Conservation (phyloP, 129 eudicot genomes). For the Dittrichia graveolens region DNA sequence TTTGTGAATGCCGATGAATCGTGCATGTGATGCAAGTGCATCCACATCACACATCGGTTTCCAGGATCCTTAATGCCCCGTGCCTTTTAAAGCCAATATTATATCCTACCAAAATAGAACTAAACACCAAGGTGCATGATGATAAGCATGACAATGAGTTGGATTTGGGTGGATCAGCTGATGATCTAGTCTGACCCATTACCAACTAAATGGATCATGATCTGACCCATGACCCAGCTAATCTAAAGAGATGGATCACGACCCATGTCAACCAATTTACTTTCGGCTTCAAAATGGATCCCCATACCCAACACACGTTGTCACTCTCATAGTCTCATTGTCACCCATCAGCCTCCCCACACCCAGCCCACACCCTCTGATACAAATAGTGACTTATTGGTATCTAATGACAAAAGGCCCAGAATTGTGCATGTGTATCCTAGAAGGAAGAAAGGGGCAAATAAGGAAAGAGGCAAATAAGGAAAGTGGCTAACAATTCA, state of each 20-base stretch:
- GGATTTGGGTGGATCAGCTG: not conserved
- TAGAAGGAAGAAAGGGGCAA: too few species aligned
- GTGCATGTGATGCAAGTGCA: too few species aligned
- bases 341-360: not conserved
- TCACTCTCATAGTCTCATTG: not conserved
- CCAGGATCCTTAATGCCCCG: too few species aligned
- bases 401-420: too few species aligned
- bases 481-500: too few species aligned
- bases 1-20: too few species aligned
- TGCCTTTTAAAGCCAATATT: too few species aligned
- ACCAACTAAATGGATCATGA: not conserved
- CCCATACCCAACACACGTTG: too few species aligned
- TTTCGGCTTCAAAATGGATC: not conserved
- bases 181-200: not conserved
- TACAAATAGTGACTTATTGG: too few species aligned
- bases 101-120: constrained; percentile 8
- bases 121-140: constrained; percentile 7
- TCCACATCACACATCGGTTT: too few species aligned
- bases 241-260: not conserved
- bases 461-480: too few species aligned
- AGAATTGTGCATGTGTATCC: too few species aligned
- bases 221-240: not conserved
- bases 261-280: not conserved
- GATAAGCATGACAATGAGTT: constrained; percentile 7
- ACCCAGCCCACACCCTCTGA: not conserved